Conservation (phyloP, 768 basidiomycete genomes). For the Boletus tomentosulus region DNA sequence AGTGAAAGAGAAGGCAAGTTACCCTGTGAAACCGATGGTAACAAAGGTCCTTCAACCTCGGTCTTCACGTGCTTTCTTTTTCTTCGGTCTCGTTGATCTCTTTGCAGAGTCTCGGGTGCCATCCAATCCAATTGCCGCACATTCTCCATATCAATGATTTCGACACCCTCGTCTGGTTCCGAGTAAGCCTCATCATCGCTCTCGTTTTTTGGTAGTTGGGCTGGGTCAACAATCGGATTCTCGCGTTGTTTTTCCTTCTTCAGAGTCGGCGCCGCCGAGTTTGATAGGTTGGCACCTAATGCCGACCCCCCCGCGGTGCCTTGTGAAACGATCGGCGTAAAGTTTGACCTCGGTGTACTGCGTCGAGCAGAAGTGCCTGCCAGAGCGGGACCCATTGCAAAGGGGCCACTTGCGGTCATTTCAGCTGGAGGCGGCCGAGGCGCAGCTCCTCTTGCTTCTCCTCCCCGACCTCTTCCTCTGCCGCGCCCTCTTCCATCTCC, state of each 20-base stretch:
- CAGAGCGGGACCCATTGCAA: slow-evolving; percentile 80
- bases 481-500: slow-evolving; percentile 48
- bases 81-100: slow-evolving; percentile 38
- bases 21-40: slow-evolving; percentile 32
- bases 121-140: slow-evolving; percentile 81
- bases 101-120: slow-evolving; percentile 73
- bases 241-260: slow-evolving; percentile 40
- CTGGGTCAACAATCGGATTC: slow-evolving; percentile 23
- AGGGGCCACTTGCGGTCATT: slow-evolving; percentile 85
- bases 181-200: slow-evolving; percentile 73
- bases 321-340: slow-evolving; percentile 46
- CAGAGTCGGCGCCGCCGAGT: slow-evolving; percentile 46
- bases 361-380: slow-evolving; percentile 52
- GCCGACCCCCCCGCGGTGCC: slow-evolving; percentile 34
- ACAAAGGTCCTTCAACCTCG: slow-evolving; percentile 43
- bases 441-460: slow-evolving; percentile 45
- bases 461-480: slow-evolving; percentile 49
- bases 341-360: slow-evolving; percentile 51
- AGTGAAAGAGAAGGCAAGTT: slow-evolving; percentile 1
- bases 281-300: slow-evolving; percentile 48
- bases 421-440: slow-evolving; percentile 50
- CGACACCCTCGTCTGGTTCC: slow-evolving; percentile 83
- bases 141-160: slow-evolving; percentile 80
- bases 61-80: slow-evolving; percentile 34
- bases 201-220: slow-evolving; percentile 28